Evolutionary conservation across 495 filamentous ascomycete species (phyloP).

Genomic region (Hypoxylon fuscum): DNA sequence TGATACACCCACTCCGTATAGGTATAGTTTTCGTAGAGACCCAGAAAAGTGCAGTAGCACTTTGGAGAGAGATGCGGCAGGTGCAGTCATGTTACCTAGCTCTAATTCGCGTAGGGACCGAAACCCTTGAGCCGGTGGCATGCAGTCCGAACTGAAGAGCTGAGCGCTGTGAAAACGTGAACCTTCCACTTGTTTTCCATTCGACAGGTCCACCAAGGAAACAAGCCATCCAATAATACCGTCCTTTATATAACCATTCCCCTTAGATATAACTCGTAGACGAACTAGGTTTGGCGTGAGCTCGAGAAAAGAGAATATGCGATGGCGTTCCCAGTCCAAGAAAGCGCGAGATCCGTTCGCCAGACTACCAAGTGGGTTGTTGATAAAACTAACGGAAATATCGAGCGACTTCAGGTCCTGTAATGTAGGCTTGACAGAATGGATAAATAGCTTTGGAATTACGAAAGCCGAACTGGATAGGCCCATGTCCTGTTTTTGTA

Average conservation of each 20-base stretch:
- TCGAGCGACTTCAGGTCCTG: slow-evolving; percentile 27
- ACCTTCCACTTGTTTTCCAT: slow-evolving; percentile 1
- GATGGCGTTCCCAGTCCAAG: slow-evolving; percentile 36
- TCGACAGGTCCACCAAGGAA: slow-evolving; percentile 13
- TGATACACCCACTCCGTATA: slow-evolving; percentile 24
- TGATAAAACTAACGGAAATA: slow-evolving; percentile 35
- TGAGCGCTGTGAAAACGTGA: neutral
- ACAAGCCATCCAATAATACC: slow-evolving; percentile 38
- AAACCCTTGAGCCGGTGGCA: slow-evolving; percentile 9
- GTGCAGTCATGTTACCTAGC: slow-evolving; percentile 32
- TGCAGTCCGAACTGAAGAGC: neutral
- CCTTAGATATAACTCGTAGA: slow-evolving; percentile 30
- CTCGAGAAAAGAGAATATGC: slow-evolving; percentile 35
- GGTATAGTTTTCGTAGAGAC: slow-evolving; percentile 25
- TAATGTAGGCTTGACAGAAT: slow-evolving; percentile 14
- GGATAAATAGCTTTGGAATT: slow-evolving; percentile 22
- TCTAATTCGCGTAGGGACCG: slow-evolving; percentile 20
- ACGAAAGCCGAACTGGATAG: slow-evolving; percentile 39
- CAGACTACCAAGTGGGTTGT: slow-evolving; percentile 31
- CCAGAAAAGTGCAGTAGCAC: slow-evolving; percentile 17
- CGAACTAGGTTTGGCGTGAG: slow-evolving; percentile 32
- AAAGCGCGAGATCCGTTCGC: slow-evolving; percentile 25
- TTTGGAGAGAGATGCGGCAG: slow-evolving; percentile 18
- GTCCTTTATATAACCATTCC: slow-evolving; percentile 20
- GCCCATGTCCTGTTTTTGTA: slow-evolving; percentile 30